Base-by-base conservation (phyloP, 306 rosid genomes). In the Cajanus cajan region DNA sequence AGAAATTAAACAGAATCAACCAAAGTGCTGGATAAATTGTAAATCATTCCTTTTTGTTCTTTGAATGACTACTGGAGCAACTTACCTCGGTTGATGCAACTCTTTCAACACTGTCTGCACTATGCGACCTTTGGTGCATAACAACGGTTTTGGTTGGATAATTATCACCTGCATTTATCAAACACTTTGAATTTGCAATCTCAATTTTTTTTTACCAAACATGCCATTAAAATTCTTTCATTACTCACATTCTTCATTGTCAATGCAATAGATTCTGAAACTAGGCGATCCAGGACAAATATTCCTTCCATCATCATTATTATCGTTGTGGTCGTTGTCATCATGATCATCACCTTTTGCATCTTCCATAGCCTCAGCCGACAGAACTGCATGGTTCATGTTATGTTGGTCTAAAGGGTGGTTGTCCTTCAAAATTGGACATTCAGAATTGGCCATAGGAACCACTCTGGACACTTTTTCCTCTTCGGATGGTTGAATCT, bases 241-340 rank as follows among this genome's bases (percentile, higher is more conserved):
- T 8, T 47, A 67, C 87, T 83, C 19, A 90, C 89, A 24, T 48
- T 78, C 71, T 12, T 71, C 48, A 1, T 86, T 50, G 11, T 85
- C 89, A 34, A 61, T 41, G 77, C 88, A 92, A 85, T 89, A 94
- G 59, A 94, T 86, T 82, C 87, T 87, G 77, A 94, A 94, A 85
- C 98, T 94, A 8, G 98, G 97, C 4, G 96, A 92, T 31, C 94
- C 87, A 0, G 84, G 91, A 68, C 85, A 73, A 50, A 78, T 0
- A 8, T 12, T 4, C 44, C 65, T 76, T 6, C 68, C 72, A 34
- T 4, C 4, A 12, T 81, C 85, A 7, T 45, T 82, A 4, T 6
- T 16, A 0, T 71, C 74, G 13, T 65, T 57, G 0, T 74, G 81
- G 13, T 71, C 81, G 0, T 80, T 16, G n/a, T 68, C 85, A 45